phyloP scores from a whole-genome alignment of 306 rosid genomes.

The Gleditsia sinensis region DNA sequence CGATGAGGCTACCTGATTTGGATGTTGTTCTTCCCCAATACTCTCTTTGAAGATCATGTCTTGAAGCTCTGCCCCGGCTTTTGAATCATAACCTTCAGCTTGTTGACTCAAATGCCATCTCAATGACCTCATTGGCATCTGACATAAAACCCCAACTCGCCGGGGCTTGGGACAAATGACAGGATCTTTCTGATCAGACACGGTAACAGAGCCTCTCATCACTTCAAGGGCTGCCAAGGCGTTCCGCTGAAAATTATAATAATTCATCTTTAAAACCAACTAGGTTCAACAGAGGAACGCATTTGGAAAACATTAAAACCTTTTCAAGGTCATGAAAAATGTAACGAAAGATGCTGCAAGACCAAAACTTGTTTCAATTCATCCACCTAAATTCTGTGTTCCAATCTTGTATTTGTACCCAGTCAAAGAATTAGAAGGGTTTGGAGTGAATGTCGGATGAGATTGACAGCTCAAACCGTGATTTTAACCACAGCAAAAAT shows the following conservation, averaged over 20 bases:
- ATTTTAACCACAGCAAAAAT: background rate
- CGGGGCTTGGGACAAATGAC: slow-evolving; percentile 65
- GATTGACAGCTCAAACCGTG: background rate
- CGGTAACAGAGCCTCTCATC: slow-evolving; percentile 29
- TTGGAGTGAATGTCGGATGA: background rate
- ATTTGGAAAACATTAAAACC: slow-evolving; percentile 2
- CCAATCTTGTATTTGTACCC: background rate
- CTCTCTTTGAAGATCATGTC: slow-evolving; percentile 54
- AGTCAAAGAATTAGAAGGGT: background rate
- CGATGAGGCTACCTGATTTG: slow-evolving; percentile 38
- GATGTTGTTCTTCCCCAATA: slow-evolving; percentile 43
- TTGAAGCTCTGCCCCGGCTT: slow-evolving; percentile 49
- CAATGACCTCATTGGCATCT: slow-evolving; percentile 39
- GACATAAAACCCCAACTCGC: slow-evolving; percentile 44
- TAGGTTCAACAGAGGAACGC: background rate
- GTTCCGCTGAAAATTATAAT: slow-evolving; percentile 39
- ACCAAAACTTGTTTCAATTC: slow-evolving; percentile 1
- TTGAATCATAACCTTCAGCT: slow-evolving; percentile 41
- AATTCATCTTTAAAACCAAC: slow-evolving; percentile 22
- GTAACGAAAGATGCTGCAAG: background rate
- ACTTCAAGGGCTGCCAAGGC: slow-evolving; percentile 43
- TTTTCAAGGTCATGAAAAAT: background rate
- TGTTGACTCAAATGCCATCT: slow-evolving; percentile 41
- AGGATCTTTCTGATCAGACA: slow-evolving; percentile 42
- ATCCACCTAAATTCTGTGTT: background rate